Conservation (phyloP, 2,329 filamentous ascomycete species). For the Fusarium sacchari region DNA sequence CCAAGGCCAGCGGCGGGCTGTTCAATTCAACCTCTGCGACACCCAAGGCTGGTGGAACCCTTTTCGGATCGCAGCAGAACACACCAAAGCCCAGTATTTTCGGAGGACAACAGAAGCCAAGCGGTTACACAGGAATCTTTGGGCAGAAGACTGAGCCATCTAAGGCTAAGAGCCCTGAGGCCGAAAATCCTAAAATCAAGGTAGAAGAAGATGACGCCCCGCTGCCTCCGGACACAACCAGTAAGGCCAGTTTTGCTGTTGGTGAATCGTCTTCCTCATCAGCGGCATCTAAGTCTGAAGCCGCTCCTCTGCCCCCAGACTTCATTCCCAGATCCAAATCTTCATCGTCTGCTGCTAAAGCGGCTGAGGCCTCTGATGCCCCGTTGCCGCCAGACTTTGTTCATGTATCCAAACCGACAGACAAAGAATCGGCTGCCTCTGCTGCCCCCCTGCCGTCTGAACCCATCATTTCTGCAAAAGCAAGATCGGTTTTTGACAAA, state of each 20-base stretch:
- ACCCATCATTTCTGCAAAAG: conserved; percentile 16
- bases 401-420: conserved; percentile 29
- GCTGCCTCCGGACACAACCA: conserved; percentile 65
- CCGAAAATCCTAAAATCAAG: conserved; percentile 51
- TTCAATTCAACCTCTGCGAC: conserved; percentile 43
- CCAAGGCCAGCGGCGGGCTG: conserved; percentile 29
- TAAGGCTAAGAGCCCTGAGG: conserved; percentile 21
- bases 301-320: conserved; percentile 58
- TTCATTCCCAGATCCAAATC: conserved; percentile 37
- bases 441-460: conserved; percentile 32
- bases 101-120: conserved; percentile 36
- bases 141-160: conserved; percentile 30
- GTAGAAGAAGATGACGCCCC: conserved; percentile 52
- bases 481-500: conserved; percentile 35
- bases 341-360: conserved; percentile 4
- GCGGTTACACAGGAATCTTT: conserved; percentile 39
- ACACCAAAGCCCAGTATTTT: conserved; percentile 38
- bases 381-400: conserved; percentile 49
- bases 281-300: conserved; percentile 49
- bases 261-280: conserved; percentile 65
- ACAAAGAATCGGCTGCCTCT: background rate
- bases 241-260: conserved; percentile 60
- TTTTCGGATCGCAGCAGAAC: conserved; percentile 38
- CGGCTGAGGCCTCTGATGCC: conserved; percentile 37
- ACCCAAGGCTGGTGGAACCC: conserved; percentile 40